phyloP scores from a whole-genome alignment of 2,329 filamentous ascomycete species.

The Colletotrichum sp. region DNA sequence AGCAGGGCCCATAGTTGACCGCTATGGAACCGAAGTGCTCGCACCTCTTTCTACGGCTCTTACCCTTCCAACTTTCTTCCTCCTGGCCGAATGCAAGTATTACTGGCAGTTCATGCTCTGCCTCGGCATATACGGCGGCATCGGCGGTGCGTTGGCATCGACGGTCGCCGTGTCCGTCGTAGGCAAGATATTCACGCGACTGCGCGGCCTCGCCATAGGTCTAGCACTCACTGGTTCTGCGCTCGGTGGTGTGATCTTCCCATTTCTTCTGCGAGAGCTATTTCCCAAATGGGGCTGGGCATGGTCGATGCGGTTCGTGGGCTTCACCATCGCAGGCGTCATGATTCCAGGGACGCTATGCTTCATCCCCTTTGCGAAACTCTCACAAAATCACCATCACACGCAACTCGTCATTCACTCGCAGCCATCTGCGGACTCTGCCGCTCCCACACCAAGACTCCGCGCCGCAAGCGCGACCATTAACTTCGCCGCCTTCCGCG shows the following conservation, averaged over 20 bases:
- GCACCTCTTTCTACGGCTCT: constrained; percentile 37
- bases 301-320: constrained; percentile 37
- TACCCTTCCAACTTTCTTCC: constrained; percentile 44
- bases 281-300: constrained; percentile 32
- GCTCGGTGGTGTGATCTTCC: constrained; percentile 34
- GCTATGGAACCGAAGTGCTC: constrained; percentile 46
- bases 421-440: neutral
- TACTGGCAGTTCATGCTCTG: constrained; percentile 55
- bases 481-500: constrained; percentile 45
- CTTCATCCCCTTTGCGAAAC: constrained; percentile 32
- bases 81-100: constrained; percentile 48
- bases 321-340: constrained; percentile 28
- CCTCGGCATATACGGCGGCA: constrained; percentile 45
- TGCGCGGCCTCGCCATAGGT: constrained; percentile 27
- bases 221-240: constrained; percentile 24
- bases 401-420: neutral
- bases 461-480: constrained; percentile 29
- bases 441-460: constrained; percentile 1
- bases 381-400: neutral
- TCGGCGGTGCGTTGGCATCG: constrained; percentile 44
- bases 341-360: constrained; percentile 33
- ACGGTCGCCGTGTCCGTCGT: constrained; percentile 35
- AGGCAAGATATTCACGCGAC: constrained; percentile 29
- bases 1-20: constrained; percentile 53
- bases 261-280: constrained; percentile 33